These are phyloP conservation scores for Mortierella sp. DNA, from an alignment of 371 early-diverging fungal genomes.

Conservation along the genomic window DNA sequence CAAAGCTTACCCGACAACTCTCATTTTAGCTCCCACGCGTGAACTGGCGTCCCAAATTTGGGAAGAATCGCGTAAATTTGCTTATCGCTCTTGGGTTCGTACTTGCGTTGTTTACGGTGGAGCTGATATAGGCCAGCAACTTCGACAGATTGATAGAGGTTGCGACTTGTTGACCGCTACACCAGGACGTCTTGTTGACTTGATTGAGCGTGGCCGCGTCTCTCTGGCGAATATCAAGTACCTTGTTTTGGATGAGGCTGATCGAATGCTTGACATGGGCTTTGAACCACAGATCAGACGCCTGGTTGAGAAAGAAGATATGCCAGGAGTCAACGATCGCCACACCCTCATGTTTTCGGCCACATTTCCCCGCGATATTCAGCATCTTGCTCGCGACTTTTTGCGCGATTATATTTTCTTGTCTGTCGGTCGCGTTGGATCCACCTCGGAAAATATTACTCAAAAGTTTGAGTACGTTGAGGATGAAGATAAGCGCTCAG, in stretches of 20 bases:
- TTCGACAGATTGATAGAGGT: conserved; percentile 90
- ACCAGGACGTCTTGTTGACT: conserved; percentile 97
- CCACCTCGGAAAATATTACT: conserved; percentile 96
- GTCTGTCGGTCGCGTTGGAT: conserved; percentile 96
- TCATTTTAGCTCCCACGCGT: conserved; percentile 98
- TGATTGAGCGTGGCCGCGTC: conserved; percentile 92
- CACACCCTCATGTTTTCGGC: conserved; percentile 98
- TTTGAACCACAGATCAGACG: conserved; percentile 99
- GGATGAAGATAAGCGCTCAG: conserved; percentile 87
- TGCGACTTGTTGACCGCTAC: conserved; percentile 98
- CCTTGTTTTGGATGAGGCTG: conserved; percentile 99
- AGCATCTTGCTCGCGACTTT: conserved; percentile 95
- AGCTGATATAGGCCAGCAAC: conserved; percentile 92
- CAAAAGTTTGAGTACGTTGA: conserved; percentile 92
- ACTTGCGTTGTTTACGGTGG: conserved; percentile 98
- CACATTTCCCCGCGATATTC: conserved; percentile 97
- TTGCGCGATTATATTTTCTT: conserved; percentile 94
- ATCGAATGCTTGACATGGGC: conserved; percentile 99
- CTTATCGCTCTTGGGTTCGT: conserved; percentile 91
- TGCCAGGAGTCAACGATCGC: conserved; percentile 87
- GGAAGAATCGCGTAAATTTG: conserved; percentile 87
- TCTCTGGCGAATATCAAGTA: conserved; percentile 85
- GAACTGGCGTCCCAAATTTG: conserved; percentile 98
- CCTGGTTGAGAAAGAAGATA: conserved; percentile 94
- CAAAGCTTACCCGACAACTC: conserved; percentile 83